Percentiles rank a stretch among this genome's conserved stretches.
Conservation (phyloP, 1,284 basidiomycete species). For the Phlebopus sp. region DNA sequence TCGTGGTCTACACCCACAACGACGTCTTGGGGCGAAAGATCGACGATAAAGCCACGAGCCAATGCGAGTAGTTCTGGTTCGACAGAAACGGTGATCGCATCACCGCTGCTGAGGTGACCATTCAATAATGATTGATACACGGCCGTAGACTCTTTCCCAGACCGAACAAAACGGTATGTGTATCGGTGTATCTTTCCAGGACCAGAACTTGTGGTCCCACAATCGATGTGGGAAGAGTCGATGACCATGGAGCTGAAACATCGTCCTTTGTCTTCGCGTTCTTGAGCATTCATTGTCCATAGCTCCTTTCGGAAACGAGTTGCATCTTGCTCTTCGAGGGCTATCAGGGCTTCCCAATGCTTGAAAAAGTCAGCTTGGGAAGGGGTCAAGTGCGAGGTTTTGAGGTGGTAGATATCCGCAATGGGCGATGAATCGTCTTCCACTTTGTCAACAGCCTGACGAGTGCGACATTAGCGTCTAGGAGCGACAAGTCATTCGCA, state of each 20-base stretch:
- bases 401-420: constrained; percentile 71
- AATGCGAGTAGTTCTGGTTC: constrained; percentile 84
- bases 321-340: constrained; percentile 87
- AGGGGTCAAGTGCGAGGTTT: constrained; percentile 77
- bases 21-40: constrained; percentile 63
- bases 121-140: constrained; percentile 53
- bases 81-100: constrained; percentile 83
- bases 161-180: constrained; percentile 63
- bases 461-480: constrained; percentile 3
- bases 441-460: constrained; percentile 69
- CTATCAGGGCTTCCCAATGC: constrained; percentile 86
- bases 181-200: constrained; percentile 48
- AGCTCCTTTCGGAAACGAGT: constrained; percentile 84
- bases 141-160: constrained; percentile 29
- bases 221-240: constrained; percentile 36
- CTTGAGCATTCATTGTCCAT: constrained; percentile 85
- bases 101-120: constrained; percentile 77
- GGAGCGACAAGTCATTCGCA: constrained; percentile 7
- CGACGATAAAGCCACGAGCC: constrained; percentile 80
- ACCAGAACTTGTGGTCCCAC: constrained; percentile 23
- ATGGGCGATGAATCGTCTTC: constrained; percentile 63
- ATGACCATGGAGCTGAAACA: constrained; percentile 83
- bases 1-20: constrained; percentile 81
- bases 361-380: constrained; percentile 80
- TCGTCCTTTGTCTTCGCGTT: constrained; percentile 77